A percentile compares a stretch with the other conserved stretches of the same genome.
phyloP scores from a whole-genome alignment of 257 asterid species.

The Solanum chmielewskii region DNA sequence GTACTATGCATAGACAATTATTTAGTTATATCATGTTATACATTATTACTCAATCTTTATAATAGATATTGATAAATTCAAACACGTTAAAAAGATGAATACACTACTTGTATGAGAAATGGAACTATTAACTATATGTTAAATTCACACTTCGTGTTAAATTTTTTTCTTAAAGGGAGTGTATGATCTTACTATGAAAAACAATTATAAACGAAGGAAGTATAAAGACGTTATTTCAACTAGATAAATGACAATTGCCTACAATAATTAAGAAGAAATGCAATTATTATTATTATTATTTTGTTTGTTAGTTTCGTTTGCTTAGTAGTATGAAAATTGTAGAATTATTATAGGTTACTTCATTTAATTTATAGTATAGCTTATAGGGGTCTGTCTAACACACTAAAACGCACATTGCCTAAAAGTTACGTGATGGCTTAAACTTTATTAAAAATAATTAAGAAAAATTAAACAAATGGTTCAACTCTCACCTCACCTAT shows the following conservation, averaged over 20 bases:
- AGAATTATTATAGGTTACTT: background rate
- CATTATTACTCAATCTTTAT: background rate
- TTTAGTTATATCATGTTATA: background rate
- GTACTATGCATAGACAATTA: background rate
- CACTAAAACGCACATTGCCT: background rate
- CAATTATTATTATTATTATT: background rate
- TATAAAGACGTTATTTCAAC: background rate
- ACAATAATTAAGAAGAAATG: background rate
- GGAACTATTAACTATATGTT: background rate
- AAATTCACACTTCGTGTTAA: background rate
- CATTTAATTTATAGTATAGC: background rate
- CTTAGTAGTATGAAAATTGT: background rate
- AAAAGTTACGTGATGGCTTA: background rate
- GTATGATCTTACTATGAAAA: too few relatives aligned
- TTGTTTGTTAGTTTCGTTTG: background rate
- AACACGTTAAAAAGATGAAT: background rate
- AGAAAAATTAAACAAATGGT: background rate
- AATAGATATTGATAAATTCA: background rate
- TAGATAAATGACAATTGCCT: background rate
- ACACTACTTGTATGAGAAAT: background rate
- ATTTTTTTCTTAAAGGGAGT: accelerated
- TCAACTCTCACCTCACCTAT: background rate
- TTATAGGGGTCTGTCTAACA: background rate
- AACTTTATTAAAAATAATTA: background rate
- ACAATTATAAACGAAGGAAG: accelerated